Base-by-base conservation (phyloP, 1,284 basidiomycete genomes). In the Sanghuangporus sanghuang region DNA sequence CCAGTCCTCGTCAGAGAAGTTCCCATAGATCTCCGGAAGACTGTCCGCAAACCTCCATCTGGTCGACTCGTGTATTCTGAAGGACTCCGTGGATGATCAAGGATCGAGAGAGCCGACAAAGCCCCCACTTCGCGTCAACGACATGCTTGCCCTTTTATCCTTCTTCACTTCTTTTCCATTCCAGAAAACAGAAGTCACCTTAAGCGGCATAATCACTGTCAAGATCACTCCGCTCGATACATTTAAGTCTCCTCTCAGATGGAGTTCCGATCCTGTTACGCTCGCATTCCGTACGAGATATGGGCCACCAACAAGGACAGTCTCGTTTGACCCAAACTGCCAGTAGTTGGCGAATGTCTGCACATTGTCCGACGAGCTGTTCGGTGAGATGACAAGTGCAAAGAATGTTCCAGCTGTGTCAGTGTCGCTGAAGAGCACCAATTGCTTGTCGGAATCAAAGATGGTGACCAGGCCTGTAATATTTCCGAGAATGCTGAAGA, bases 31-130 rank as follows among this genome's bases (percentile, higher is more conserved):
- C 74, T 93, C 91, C 0, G 91, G 91, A 44, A 93, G 73, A 69
- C 86, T 87, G 67, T 92, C 81, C 48, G 77, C 77, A 70, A 83
- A 92, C 72, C 78, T 86, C 92, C 92, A 93, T 5, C 48, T 49
- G 7, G 66, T 91, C 74, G 59, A 49, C 21, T 46, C 42, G 6
- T 46, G 61, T 27, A 57, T 18, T n/a, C 11, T 18, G 27, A 57
- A 46, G n/a, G 39, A 40, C 8, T 46, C 38, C 21, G 18, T 3
- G n/a, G 46, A 48, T 32, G 49, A 40, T 6, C 39, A 18, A 11
- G 55, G 12, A 27, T 39, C 2, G 7, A 57, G 54, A 36, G 57
- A 27, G 8, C 42, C 61, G 16, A 62, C 40, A 44, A 62, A 56
- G 7, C 46, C 55, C 23, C 79, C 77, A 27, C 12, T 16, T 4